Percentiles rank a stretch among this genome's conserved stretches.
Conservation (phyloP, 2,329 filamentous ascomycete genomes). For the Karstenula rhodostoma region DNA sequence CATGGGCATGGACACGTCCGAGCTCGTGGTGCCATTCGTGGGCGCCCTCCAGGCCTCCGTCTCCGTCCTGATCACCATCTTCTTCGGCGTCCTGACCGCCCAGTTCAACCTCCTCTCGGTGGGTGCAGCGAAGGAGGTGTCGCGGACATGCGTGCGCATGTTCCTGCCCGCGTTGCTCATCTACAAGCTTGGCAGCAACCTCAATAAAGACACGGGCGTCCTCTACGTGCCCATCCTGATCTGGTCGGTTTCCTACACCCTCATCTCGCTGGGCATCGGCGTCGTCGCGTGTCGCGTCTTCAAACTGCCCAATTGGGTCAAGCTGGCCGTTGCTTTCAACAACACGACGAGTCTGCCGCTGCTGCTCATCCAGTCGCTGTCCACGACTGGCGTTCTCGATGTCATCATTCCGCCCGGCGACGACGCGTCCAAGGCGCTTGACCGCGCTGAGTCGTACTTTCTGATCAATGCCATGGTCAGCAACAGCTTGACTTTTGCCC, state of each 20-base stretch:
- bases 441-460: constrained; percentile 71
- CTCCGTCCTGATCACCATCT: constrained; percentile 59
- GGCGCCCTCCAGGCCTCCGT: constrained; percentile 64
- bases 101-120: constrained; percentile 60
- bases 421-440: constrained; percentile 57
- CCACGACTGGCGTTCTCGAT: constrained; percentile 65
- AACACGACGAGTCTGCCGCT: constrained; percentile 65
- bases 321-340: constrained; percentile 64
- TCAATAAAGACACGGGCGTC: constrained; percentile 56
- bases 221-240: constrained; percentile 61
- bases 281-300: constrained; percentile 54
- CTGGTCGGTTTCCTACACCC: constrained; percentile 61
- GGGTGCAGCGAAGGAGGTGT: constrained; percentile 60
- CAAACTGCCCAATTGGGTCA: constrained; percentile 62
- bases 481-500: constrained; percentile 70
- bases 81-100: constrained; percentile 58
- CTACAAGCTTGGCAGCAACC: constrained; percentile 61
- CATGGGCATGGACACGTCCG: constrained; percentile 36
- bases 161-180: constrained; percentile 64
- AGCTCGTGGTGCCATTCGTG: constrained; percentile 55
- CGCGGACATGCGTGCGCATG: constrained; percentile 60
- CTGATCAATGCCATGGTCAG: constrained; percentile 70
- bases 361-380: constrained; percentile 61
- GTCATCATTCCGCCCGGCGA: constrained; percentile 57
- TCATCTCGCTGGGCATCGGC: constrained; percentile 59